Conservation (phyloP, 23 red algal genomes). For the Agarophyton chilense region DNA sequence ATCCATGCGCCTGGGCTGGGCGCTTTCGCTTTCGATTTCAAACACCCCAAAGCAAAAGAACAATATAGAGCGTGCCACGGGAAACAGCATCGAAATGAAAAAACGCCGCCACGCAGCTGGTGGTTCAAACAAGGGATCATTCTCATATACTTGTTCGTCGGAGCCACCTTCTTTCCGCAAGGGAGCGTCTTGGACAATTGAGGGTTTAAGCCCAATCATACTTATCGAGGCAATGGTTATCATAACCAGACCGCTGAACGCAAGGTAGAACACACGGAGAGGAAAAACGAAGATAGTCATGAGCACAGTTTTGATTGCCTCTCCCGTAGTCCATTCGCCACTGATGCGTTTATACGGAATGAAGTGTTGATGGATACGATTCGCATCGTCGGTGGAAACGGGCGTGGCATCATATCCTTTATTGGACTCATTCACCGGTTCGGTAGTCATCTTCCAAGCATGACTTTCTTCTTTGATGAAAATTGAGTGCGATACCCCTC, state of each 20-base stretch:
- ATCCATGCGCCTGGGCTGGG: background rate
- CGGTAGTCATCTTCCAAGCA: background rate
- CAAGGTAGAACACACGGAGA: conserved; percentile 52
- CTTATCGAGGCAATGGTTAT: conserved; percentile 29
- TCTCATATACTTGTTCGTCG: background rate
- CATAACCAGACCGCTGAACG: conserved; percentile 22
- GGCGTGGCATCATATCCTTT: background rate
- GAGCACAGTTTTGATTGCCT: conserved; percentile 57
- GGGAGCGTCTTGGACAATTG: background rate
- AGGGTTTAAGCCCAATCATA: conserved; percentile 5
- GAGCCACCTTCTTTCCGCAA: background rate
- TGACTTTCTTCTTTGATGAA: background rate
- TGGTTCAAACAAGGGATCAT: conserved; percentile 44
- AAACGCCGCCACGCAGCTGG: conserved; percentile 49
- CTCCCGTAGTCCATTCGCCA: conserved; percentile 44
- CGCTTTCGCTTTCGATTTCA: conserved; percentile 27
- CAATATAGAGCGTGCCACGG: conserved; percentile 49
- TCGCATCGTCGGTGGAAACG: background rate
- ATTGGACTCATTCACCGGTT: background rate
- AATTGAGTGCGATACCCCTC: background rate
- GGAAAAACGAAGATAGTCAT: conserved; percentile 59
- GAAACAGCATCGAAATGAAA: conserved; percentile 50
- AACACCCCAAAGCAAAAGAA: conserved; percentile 75
- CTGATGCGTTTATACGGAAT: conserved; percentile 54
- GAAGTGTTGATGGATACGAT: conserved; percentile 56